These are phyloP conservation scores for Jamesozyma gamospora DNA, from an alignment of 805 yeast genomes.

Conservation along the genomic window DNA sequence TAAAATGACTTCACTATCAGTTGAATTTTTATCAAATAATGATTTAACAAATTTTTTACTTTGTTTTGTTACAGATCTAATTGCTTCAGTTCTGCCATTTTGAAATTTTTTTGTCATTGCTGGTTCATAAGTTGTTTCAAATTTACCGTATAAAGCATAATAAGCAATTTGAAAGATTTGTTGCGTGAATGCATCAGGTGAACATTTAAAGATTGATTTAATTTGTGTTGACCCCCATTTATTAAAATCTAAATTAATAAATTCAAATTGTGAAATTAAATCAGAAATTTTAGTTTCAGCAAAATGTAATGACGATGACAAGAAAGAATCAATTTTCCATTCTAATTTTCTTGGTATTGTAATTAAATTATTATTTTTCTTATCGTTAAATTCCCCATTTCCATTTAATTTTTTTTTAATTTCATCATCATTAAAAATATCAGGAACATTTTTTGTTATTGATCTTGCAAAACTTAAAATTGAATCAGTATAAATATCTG, in stretches of 20 bases:
- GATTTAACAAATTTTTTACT: slow-evolving; percentile 76
- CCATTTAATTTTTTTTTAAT: neutral
- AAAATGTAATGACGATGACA: slow-evolving; percentile 71
- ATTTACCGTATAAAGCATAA: slow-evolving; percentile 84
- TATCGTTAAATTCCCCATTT: neutral
- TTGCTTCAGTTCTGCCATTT: slow-evolving; percentile 91
- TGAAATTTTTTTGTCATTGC: slow-evolving; percentile 86
- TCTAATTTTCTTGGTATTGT: slow-evolving; percentile 80
- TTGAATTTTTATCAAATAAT: slow-evolving; percentile 60
- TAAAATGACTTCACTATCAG: slow-evolving; percentile 46
- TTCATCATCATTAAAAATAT: slow-evolving; percentile 13
- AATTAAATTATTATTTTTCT: slow-evolving; percentile 30
- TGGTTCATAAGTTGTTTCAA: slow-evolving; percentile 90
- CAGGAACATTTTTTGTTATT: slow-evolving; percentile 51
- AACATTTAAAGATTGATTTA: slow-evolving; percentile 65
- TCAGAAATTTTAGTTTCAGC: slow-evolving; percentile 87
- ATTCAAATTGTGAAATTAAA: slow-evolving; percentile 81
- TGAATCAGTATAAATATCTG: slow-evolving; percentile 86
- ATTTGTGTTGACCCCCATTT: slow-evolving; percentile 66
- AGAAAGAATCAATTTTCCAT: slow-evolving; percentile 73
- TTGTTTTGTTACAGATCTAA: slow-evolving; percentile 72
- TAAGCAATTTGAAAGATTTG: slow-evolving; percentile 91
- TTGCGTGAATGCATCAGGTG: slow-evolving; percentile 91
- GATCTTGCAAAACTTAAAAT: slow-evolving; percentile 77
- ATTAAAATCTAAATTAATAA: slow-evolving; percentile 63